Evolutionary conservation across 441 rosid species (phyloP), one percentile per base, ranked within the genome.

Genomic region (Arabidopsis lyrata): DNA sequence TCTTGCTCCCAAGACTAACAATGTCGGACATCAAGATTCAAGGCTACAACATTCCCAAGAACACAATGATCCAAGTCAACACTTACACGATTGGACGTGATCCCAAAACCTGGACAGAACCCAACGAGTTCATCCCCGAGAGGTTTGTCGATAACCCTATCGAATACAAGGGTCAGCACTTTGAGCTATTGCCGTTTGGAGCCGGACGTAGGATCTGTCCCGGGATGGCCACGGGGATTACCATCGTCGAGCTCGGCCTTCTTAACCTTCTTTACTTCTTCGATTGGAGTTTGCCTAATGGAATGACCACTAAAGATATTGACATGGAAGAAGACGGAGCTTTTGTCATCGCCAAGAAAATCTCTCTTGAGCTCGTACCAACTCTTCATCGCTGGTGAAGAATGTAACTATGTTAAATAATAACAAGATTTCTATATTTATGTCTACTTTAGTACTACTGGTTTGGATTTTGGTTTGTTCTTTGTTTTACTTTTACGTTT

Each of bases 281-380:
- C 4, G 71, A 73, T 54, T 73, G 77, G 77, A 63, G 45, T 42
- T 66, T 82, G 13, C 83, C 86, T 0, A 2, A 44, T 20, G 85
- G 71, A 45, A 59, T 70, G 80, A 29, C 64, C 22, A 39, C 1
- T 50, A 64, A 60, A 20, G 81, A 77, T 8, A 44, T 81, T 20
- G 45, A 75, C 67, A 81, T 79, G 82, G 82, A 85, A 32, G 87
- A 85, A 66, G 58, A 29, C n/a, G 47, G 67, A 63, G 83, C 78
- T 12, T 38, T 83, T 5, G 49, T 36, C 65, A 61, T 72, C 20
- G 53, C 67, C 41, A 72, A 72, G 69, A 72, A 72, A 54, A 42
- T 38, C 6, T 32, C 76, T 27, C 68, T 72, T 45, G 49, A 29
- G 34, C 76, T 72, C 29, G 31, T 66, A 39, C 78, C 71, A 56